These are phyloP conservation scores for Cyclostephanos tholiformis DNA, from an alignment of 108 stramenopile genomes.

Conservation along the genomic window DNA sequence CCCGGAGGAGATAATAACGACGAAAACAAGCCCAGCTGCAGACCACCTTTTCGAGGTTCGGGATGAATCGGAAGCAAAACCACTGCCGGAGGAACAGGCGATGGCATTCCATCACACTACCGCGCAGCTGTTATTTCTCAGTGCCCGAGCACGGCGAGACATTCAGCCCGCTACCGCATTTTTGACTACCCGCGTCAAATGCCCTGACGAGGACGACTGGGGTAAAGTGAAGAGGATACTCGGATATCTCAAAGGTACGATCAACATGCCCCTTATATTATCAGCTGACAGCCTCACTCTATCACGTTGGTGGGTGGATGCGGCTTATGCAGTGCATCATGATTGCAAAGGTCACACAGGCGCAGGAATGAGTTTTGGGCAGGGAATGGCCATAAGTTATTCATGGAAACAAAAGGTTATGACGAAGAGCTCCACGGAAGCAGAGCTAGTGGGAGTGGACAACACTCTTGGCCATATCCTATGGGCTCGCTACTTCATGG, in stretches of 20 bases:
- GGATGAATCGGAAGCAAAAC: neutral
- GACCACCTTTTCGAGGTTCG: slow-evolving; percentile 9
- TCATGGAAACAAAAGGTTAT: neutral
- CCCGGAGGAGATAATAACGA: neutral
- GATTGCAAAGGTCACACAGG: neutral
- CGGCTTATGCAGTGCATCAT: neutral
- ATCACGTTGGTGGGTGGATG: neutral
- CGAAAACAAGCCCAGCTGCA: neutral
- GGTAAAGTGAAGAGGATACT: neutral
- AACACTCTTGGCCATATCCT: neutral
- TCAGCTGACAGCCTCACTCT: neutral
- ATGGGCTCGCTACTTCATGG: neutral
- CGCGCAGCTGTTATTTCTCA: neutral
- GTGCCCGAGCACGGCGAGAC: neutral
- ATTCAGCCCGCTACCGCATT: slow-evolving; percentile 10
- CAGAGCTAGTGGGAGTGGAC: neutral
- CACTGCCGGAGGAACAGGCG: neutral
- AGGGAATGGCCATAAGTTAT: neutral
- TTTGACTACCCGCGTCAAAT: neutral
- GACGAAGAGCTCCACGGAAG: neutral
- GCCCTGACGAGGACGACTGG: neutral
- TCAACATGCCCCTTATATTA: neutral
- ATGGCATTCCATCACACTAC: slow-evolving; percentile 3
- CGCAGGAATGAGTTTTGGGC: neutral
- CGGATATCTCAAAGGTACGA: neutral